Conservation (phyloP, 768 basidiomycete genomes). For the Pholiota microspora region DNA sequence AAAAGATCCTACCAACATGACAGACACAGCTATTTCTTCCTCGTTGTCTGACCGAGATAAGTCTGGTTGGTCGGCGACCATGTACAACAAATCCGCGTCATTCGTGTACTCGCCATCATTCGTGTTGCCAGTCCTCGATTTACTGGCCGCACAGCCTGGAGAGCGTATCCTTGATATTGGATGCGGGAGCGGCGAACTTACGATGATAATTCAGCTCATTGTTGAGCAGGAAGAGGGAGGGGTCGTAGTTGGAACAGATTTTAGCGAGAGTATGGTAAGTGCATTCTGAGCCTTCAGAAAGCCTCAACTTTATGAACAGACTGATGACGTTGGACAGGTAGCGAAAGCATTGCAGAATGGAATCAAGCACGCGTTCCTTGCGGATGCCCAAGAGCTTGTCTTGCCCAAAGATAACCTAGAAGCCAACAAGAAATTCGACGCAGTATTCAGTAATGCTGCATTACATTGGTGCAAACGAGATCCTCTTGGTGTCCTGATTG, state of each 20-base stretch:
- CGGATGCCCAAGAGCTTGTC: constrained; percentile 51
- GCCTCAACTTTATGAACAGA: not conserved
- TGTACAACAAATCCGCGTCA: constrained; percentile 61
- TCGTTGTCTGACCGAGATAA: too few relatives aligned
- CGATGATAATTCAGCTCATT: constrained; percentile 48
- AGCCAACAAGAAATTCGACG: constrained; percentile 52
- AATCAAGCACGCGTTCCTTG: constrained; percentile 42
- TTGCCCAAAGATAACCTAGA: constrained; percentile 31
- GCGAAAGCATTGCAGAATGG: constrained; percentile 47
- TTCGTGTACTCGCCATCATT: constrained; percentile 64
- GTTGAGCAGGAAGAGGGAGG: constrained; percentile 50
- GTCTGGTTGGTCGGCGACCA: constrained; percentile 55
- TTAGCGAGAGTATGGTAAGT: constrained; percentile 70
- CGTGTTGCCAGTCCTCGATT: constrained; percentile 53
- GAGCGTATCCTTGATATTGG: constrained; percentile 76
- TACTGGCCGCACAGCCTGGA: constrained; percentile 62
- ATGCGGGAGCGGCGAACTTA: constrained; percentile 83
- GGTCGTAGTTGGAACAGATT: constrained; percentile 66
- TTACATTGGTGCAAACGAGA: constrained; percentile 85
- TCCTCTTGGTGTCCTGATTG: constrained; percentile 62
- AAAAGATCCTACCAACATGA: not conserved
- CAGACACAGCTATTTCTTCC: not conserved
- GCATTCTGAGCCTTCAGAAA: not conserved
- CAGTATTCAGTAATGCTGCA: constrained; percentile 77
- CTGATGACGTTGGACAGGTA: constrained; percentile 38